Base-by-base conservation (phyloP, 371 early-diverging fungal genomes). In the Choanephora cucurbitarum region DNA sequence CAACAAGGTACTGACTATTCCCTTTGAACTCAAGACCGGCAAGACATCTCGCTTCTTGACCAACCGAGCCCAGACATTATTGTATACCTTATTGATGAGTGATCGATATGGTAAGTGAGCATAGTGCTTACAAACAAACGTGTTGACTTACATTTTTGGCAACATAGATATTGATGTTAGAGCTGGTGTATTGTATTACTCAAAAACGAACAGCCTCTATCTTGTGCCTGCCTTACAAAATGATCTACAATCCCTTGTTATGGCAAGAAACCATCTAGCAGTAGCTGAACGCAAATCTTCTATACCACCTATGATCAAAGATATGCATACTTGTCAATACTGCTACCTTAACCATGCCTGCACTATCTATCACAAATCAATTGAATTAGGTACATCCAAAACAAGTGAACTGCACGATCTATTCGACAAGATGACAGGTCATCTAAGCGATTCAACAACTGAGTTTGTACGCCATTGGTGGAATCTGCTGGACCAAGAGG, bases 21-120 rank as follows among this genome's bases (percentile, higher is more conserved):
- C 98, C 0, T 80, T 98, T 34, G 98, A 98, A 69, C 53, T 98
- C 21, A 98, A 98, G 62, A 94, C 98, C 0, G 95, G 98, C 14
- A 79, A 75, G 42, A 53, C 66, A 2, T 70, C 67, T 3, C 75
- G 74, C 9, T 66, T 75, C 9, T 61, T 85, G 5, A 64, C 87
- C 1, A 94, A 98, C 70, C 83, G 88, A 4, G 92, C 96, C 0
- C 98, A 98, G 66, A 86, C 94, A 0, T 66, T 84, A 5, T 62
- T 97, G 5, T 98, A 98, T 67, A 87, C 91, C 8, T 75, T 96
- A 28, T 62, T 96, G 24, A 80, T 98, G 84, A 72, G 84, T 32
- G 98, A 96, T 64, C 80, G 88, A 32, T 95, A 96, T 66, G 85
- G 86, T 89, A 80, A 55, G 43, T 11, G 1, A 19, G n/a, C n/a